These are phyloP conservation scores for Thelonectria rubi DNA, from an alignment of 2,329 filamentous ascomycete species.

Conservation along the genomic window DNA sequence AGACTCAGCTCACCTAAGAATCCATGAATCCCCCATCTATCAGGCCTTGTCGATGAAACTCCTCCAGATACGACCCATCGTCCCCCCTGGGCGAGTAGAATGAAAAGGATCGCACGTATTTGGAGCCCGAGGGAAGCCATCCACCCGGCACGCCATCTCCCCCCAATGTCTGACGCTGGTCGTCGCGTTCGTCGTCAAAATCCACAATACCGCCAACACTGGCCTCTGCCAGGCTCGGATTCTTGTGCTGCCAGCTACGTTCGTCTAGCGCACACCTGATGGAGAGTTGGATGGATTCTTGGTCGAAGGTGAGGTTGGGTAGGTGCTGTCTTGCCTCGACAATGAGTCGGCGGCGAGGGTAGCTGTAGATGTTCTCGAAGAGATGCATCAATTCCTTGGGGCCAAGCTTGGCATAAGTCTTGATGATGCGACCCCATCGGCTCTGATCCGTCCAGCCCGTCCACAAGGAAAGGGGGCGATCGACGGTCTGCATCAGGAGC, in stretches of 20 bases:
- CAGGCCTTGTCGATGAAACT: constrained; percentile 35
- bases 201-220: constrained; percentile 53
- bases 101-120: constrained; percentile 44
- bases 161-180: constrained; percentile 42
- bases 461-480: constrained; percentile 45
- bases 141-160: constrained; percentile 52
- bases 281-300: constrained; percentile 55
- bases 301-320: constrained; percentile 55
- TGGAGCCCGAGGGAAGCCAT: constrained; percentile 44
- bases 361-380: constrained; percentile 57
- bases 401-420: constrained; percentile 59
- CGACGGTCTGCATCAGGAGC: constrained; percentile 36
- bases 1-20: constrained; percentile 21
- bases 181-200: constrained; percentile 51
- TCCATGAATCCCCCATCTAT: constrained; percentile 32
- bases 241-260: constrained; percentile 46
- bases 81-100: constrained; percentile 53
- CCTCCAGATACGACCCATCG: constrained; percentile 49
- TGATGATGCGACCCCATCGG: constrained; percentile 51
- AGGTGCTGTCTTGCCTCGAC: constrained; percentile 51
- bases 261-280: constrained; percentile 51
- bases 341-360: constrained; percentile 56
- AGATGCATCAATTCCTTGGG: constrained; percentile 61
- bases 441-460: constrained; percentile 50
- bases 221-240: constrained; percentile 47